A percentile compares a stretch with the other conserved stretches of the same genome.
phyloP scores from a whole-genome alignment of 2,329 filamentous ascomycete species.

The Alternaria consortialis region DNA sequence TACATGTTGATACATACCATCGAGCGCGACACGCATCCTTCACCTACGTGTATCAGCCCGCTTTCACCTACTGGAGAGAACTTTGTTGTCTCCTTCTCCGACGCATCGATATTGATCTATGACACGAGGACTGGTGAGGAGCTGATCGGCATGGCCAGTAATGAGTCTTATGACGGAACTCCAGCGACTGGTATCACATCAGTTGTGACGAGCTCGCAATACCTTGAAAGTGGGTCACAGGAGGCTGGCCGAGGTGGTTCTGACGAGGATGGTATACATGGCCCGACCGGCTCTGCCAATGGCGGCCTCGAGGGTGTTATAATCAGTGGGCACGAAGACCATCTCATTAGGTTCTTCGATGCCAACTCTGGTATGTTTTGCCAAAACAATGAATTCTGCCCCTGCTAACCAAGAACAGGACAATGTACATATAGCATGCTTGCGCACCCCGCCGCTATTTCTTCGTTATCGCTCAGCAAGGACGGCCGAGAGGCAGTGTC shows the following conservation, averaged over 20 bases:
- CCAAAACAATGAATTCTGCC: slow-evolving; percentile 9
- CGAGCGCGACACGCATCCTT: slow-evolving; percentile 71
- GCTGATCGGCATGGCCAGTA: slow-evolving; percentile 89
- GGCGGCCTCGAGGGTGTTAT: slow-evolving; percentile 87
- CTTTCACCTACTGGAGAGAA: slow-evolving; percentile 83
- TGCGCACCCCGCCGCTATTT: slow-evolving; percentile 92
- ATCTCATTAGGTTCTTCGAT: slow-evolving; percentile 96
- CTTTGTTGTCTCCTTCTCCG: slow-evolving; percentile 92
- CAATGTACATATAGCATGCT: slow-evolving; percentile 99
- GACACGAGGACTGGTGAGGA: slow-evolving; percentile 93
- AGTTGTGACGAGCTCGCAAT: slow-evolving; percentile 85
- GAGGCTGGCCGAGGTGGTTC: slow-evolving; percentile 70
- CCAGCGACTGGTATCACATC: slow-evolving; percentile 85
- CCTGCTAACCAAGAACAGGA: slow-evolving; percentile 63
- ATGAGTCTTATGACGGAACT: slow-evolving; percentile 92
- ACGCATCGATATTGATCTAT: slow-evolving; percentile 89
- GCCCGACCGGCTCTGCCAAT: slow-evolving; percentile 83
- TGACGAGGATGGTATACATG: slow-evolving; percentile 79
- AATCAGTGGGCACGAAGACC: slow-evolving; percentile 96
- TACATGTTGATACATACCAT: slow-evolving; percentile 91
- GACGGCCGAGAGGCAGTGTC: slow-evolving; percentile 95
- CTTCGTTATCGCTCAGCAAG: slow-evolving; percentile 87
- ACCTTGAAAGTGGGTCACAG: slow-evolving; percentile 70
- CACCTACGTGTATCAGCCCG: slow-evolving; percentile 91
- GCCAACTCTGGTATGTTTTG: slow-evolving; percentile 89